Percentiles rank a stretch among this genome's conserved stretches.
Evolutionary conservation across 805 yeast species (phyloP).

Genomic region (Candida nanaspora): DNA sequence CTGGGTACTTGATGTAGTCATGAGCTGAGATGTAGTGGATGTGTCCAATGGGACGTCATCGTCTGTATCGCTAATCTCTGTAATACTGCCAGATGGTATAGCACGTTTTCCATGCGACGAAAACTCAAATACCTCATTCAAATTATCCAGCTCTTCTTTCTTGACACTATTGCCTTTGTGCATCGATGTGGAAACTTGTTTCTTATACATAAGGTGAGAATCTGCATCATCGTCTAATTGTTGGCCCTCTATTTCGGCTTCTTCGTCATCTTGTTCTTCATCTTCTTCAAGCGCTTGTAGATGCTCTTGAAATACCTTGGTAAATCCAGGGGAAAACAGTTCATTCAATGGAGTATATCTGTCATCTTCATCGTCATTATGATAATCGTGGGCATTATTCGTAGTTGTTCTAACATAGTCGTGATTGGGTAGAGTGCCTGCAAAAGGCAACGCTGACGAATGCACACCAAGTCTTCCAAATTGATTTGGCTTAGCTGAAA

Average conservation of each 20-base stretch:
- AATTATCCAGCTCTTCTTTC: not conserved
- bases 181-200: too few species aligned
- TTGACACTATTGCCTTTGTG: too few species aligned
- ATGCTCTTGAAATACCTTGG: constrained; percentile 17
- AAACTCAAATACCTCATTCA: constrained; percentile 7
- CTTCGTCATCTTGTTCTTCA: not conserved
- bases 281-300: constrained; percentile 4
- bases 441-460: not conserved
- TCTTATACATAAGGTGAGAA: too few species aligned
- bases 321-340: constrained; percentile 18
- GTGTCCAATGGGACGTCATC: not conserved
- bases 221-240: too few species aligned
- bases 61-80: not conserved
- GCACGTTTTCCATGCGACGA: constrained; percentile 4
- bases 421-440: not conserved
- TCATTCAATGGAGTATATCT: constrained; percentile 7
- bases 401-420: not conserved
- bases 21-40: not conserved
- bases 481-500: too few species aligned
- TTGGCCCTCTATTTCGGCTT: not conserved
- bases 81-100: too few species aligned
- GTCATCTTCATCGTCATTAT: not conserved
- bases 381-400: not conserved
- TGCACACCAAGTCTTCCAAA: too few species aligned
- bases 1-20: not conserved